Evolutionary conservation across 2,329 filamentous ascomycete genomes (phyloP).

Genomic region (Zasmidium cellare): DNA sequence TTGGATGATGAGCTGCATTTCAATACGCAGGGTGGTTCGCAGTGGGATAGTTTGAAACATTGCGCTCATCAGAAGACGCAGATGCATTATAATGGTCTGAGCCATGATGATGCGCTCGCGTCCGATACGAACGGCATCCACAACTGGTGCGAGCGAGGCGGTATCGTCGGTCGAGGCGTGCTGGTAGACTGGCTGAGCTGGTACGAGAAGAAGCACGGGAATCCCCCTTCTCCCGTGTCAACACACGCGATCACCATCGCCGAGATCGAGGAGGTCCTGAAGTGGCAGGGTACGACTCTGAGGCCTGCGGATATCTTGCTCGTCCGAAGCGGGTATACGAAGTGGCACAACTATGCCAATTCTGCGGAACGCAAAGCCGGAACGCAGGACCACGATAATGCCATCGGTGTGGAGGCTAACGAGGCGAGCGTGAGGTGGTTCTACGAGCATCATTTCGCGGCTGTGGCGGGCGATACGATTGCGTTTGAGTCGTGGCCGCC

Average conservation of each 20-base stretch:
- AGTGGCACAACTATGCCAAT: slow-evolving; percentile 24
- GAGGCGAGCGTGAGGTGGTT: slow-evolving; percentile 55
- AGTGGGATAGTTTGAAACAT: slow-evolving; percentile 56
- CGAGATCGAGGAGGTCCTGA: slow-evolving; percentile 38
- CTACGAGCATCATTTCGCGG: slow-evolving; percentile 39
- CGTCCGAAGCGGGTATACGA: slow-evolving; percentile 50
- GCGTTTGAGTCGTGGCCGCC: slow-evolving; percentile 36
- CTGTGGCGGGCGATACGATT: slow-evolving; percentile 36
- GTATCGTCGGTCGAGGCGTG: slow-evolving; percentile 55
- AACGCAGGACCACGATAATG: slow-evolving; percentile 17
- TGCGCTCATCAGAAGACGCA: slow-evolving; percentile 40
- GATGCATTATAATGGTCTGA: slow-evolving; percentile 30
- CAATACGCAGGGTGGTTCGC: slow-evolving; percentile 57
- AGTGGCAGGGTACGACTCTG: slow-evolving; percentile 32
- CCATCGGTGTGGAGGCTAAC: slow-evolving; percentile 46
- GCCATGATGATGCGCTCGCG: slow-evolving; percentile 19
- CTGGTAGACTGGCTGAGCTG: slow-evolving; percentile 51
- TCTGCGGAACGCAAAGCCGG: slow-evolving; percentile 20
- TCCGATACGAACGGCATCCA: slow-evolving; percentile 29
- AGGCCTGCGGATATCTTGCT: slow-evolving; percentile 56
- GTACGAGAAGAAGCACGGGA: slow-evolving; percentile 46
- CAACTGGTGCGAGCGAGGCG: slow-evolving; percentile 53
- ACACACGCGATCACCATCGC: slow-evolving; percentile 45
- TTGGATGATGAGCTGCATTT: slow-evolving; percentile 56
- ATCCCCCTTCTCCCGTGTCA: slow-evolving; percentile 44